A percentile compares a stretch with the other conserved stretches of the same genome.
phyloP scores from a whole-genome alignment of 177 flowering plant genomes.

The Vitis hybrid region DNA sequence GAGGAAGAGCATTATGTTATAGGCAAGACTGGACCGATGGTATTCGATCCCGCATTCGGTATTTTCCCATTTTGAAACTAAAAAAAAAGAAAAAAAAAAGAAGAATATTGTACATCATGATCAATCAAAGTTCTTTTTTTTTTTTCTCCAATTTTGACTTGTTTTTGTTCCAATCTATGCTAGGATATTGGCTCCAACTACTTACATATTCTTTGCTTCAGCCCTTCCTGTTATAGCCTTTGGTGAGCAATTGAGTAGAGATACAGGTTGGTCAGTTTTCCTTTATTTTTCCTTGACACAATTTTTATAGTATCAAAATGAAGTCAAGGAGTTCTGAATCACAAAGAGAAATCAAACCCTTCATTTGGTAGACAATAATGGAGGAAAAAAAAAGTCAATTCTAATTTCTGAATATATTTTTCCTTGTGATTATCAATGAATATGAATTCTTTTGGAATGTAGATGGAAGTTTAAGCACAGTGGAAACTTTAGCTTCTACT shows the following conservation, averaged over 20 bases:
- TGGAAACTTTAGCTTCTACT: constrained; percentile 77
- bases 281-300: background rate
- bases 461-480: constrained; percentile 82
- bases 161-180: background rate
- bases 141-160: background rate
- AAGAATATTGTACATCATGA: background rate
- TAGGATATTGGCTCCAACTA: constrained; percentile 56
- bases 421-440: background rate
- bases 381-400: too few relatives aligned
- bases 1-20: constrained; percentile 31
- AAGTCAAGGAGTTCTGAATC: too few relatives aligned
- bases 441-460: constrained; percentile 1
- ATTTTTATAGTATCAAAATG: too few relatives aligned
- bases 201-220: constrained; percentile 54
- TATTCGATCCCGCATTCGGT: constrained; percentile 31
- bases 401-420: too few relatives aligned
- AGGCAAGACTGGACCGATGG: constrained; percentile 42
- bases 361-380: too few relatives aligned
- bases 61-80: constrained; percentile 1
- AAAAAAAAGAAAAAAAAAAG: background rate
- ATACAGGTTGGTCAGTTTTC: constrained; percentile 33
- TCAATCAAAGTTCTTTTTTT: background rate
- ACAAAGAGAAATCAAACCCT: too few relatives aligned
- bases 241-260: constrained; percentile 54
- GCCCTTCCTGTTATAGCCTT: constrained; percentile 61